Base-by-base conservation (phyloP, 495 filamentous ascomycete species). In the Apiosordaria backusii region DNA sequence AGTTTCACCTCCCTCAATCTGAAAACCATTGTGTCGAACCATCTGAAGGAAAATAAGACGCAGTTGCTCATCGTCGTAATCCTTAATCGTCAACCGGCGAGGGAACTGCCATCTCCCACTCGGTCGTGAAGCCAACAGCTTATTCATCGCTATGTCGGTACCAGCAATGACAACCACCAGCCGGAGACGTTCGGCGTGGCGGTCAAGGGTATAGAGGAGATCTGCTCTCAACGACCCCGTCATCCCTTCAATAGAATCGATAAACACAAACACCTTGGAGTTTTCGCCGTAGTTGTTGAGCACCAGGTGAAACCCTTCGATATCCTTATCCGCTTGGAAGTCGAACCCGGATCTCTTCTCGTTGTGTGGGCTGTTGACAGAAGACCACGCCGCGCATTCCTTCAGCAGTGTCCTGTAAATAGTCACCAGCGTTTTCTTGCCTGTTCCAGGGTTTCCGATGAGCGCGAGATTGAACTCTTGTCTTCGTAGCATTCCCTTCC, bases 381-480 rank as follows among this genome's bases (percentile, higher is more conserved):
- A 82, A 18, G 79, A 68, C 29, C 87, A 68, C 19, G 81, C 77
- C 0, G 82, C 84, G 1, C 86, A 71, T 1, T 83, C 72, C 3
- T 76, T 62, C 19, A 91, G 71, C 60, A 88, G 86, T 26, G 81
- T 81, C 10, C 84, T 84, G 69, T 90, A 91, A 1, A 87, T 76
- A 4, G 84, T 80, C 50, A 87, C 88, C 29, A 90, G 82, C 0
- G 88, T 90, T 3, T 86, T 89, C 78, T 90, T 91, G 21, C 86
- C 86, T 54, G 86, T 89, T 40, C 88, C 88, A 6, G 87, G 86
- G 68, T 89, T 90, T 1, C 88, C 88, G 6, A 89, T 75, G 2
- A 91, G 74, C 1, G 81, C 80, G 1, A 79, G 72, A 24, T 84
- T 82, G 69, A 88, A 85, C 22, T 87, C 72, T 58, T 89, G 84